phyloP scores from a whole-genome alignment of 345 rosid genomes.

The Abelmoschus esculentus region DNA sequence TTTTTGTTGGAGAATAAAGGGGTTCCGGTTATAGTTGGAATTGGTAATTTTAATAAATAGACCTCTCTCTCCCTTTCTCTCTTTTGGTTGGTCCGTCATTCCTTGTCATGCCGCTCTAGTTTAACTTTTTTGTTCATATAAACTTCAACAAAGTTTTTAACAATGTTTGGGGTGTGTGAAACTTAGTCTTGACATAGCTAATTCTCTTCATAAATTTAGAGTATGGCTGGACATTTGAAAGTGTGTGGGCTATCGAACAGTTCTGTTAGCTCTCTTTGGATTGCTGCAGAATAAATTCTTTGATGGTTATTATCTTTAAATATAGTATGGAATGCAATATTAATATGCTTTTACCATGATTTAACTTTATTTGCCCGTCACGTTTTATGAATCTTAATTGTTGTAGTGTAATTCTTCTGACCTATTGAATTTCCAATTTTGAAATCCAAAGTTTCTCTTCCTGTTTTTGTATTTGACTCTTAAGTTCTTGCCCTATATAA shows the following conservation, averaged over 20 bases:
- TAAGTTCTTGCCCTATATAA: background rate
- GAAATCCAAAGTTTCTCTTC: background rate
- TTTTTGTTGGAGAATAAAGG: conserved; percentile 91
- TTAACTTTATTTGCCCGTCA: background rate
- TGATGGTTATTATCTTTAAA: background rate
- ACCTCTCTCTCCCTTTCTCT: conserved; percentile 12
- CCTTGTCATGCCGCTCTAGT: background rate
- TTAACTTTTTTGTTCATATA: background rate
- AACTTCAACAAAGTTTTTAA: background rate
- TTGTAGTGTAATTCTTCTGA: background rate
- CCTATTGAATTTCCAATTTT: background rate
- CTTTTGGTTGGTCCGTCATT: background rate
- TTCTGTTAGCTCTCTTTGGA: background rate
- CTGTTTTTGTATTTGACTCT: background rate
- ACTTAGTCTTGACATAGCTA: background rate
- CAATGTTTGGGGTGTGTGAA: conserved; percentile 5
- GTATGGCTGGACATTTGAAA: background rate
- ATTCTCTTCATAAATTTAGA: conserved; percentile 4
- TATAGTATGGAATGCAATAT: background rate
- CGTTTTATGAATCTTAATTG: background rate
- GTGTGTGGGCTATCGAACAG: background rate
- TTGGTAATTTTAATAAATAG: conserved; percentile 45
- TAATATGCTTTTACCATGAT: background rate
- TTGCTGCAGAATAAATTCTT: background rate
- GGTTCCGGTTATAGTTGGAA: conserved; percentile 84